Base-by-base conservation (phyloP, 495 filamentous ascomycete species). In the Terfezia claveryi region DNA sequence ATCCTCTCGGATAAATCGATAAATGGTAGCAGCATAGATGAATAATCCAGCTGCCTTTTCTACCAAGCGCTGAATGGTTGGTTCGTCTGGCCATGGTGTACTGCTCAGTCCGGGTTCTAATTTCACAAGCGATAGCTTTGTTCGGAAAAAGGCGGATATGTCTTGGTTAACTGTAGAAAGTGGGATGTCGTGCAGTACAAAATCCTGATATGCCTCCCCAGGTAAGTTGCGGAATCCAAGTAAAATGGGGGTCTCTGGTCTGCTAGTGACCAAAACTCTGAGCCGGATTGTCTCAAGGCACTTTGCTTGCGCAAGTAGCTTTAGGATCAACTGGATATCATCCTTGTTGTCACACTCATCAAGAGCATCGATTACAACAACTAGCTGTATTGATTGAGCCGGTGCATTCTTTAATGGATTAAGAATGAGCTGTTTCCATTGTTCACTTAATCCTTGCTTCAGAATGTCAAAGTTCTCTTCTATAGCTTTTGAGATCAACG, bases 191-290 rank as follows among this genome's bases (percentile, higher is more conserved):
- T 60, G 51, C 1, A 60, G 57, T 12, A 58, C 41, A 17, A 66
- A 37, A 53, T 63, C 58, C 23, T 59, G 27, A 56, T 58, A 46
- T 37, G 23, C 41, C 8, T 32, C 56, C 0, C 57, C 49, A 17
- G 55, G n/a, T 20, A 62, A 54, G n/a, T 53, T 36, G 3, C 41
- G 17, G 57, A 67, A 65, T 11, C 60, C 55, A 23, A 27, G 37
- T 1, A 59, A 59, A 50, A 68, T 63, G 23, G 55, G 63, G 52
- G 62, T 50, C 56, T 67, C 67, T 38, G 64, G 67, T 57, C 62
- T 61, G 63, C 68, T 70, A n/a, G 68, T 67, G 16, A 70, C 20
- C 53, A 70, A 62, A n/a, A 69, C 49, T 10, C 63, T 59, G 8
- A 68, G 52, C 32, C 37, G 55, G 7, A 32, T 32, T 32, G 27